Evolutionary conservation across 345 rosid species (phyloP), one percentile per base, ranked within the genome.

Genomic region (sweet orange (Citrus sinensis)): DNA sequence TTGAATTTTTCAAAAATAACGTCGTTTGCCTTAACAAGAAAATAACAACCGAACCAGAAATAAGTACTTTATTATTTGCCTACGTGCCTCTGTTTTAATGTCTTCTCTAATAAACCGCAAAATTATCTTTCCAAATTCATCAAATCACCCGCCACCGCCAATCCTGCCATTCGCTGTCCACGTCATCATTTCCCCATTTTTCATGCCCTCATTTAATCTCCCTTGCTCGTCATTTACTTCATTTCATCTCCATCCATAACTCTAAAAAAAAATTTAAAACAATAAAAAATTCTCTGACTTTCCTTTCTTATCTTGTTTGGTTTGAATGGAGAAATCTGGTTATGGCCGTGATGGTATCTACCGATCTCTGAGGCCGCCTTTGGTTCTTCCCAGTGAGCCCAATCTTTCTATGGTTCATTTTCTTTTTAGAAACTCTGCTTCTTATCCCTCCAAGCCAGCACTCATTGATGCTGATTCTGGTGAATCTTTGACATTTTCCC

Each of bases 271-370:
- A 14, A 14, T 9, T 1, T n/a, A 10, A n/a, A n/a, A 2, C 1
- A 11, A 68, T 4, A 17, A 0, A n/a, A 37, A 37, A 37, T 7
- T 7, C 9, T 37, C 0, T 1, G 9, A 37, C 30, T 51, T 3
- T n/a, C 54, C 1, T 58, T 10, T 37, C 24, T 73, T 58, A 46
- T 20, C 14, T 34, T 49, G 37, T 19, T 70, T 70, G 0, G 30
- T 25, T 6, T 49, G 34, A 6, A 93, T 94, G 98, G 97, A 92
- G 86, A 93, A 78, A 85, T 94, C 97, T 78, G 97, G 98, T 58
- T 95, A 87, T 24, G 96, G 98, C 62, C 88, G 94, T 59, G 97
- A 95, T 82, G 93, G 97, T 0, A 86, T 95, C 4, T 93, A 83
- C 92, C 79, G 97, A 77, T 94, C 98, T 9, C 83, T 89, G 27